These are phyloP conservation scores for Psidium friedrichsthalianum DNA, from an alignment of 345 rosid species.

Conservation along the genomic window DNA sequence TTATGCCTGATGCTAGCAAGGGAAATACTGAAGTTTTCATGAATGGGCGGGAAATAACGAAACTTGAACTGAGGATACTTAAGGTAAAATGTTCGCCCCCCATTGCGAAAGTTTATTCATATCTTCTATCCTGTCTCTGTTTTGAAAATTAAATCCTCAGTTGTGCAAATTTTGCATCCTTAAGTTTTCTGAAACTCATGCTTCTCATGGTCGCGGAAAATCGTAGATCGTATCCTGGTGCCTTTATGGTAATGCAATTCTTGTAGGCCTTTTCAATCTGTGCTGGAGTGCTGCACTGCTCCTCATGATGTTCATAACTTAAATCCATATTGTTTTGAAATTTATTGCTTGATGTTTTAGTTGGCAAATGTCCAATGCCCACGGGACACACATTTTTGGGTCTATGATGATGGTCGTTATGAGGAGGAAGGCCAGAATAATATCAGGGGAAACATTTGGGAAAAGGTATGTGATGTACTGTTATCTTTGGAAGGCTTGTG, in stretches of 20 bases:
- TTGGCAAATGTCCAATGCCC: constrained; percentile 74
- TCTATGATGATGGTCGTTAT: constrained; percentile 75
- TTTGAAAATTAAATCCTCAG: neutral
- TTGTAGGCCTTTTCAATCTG: neutral
- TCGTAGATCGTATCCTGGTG: neutral
- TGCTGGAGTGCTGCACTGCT: neutral
- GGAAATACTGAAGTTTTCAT: constrained; percentile 89
- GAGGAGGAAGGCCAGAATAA: constrained; percentile 88
- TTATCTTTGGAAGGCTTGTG: neutral
- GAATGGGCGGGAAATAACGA: constrained; percentile 92
- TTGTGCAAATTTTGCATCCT: neutral
- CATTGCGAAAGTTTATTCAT: neutral
- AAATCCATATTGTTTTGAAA: neutral
- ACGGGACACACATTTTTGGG: constrained; percentile 81
- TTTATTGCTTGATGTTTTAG: constrained; percentile 18
- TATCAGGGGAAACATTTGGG: constrained; percentile 80
- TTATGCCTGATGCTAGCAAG: constrained; percentile 61
- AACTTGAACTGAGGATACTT: constrained; percentile 66
- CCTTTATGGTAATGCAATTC: neutral
- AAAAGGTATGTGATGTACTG: constrained; percentile 31
- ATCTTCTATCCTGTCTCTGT: neutral
- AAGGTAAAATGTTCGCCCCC: constrained; percentile 32
- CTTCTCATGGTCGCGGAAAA: neutral
- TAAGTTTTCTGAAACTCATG: neutral
- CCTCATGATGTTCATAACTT: neutral